Conservation (phyloP, 2,329 filamentous ascomycete genomes). For the Calonectria pseudoreteaudii region DNA sequence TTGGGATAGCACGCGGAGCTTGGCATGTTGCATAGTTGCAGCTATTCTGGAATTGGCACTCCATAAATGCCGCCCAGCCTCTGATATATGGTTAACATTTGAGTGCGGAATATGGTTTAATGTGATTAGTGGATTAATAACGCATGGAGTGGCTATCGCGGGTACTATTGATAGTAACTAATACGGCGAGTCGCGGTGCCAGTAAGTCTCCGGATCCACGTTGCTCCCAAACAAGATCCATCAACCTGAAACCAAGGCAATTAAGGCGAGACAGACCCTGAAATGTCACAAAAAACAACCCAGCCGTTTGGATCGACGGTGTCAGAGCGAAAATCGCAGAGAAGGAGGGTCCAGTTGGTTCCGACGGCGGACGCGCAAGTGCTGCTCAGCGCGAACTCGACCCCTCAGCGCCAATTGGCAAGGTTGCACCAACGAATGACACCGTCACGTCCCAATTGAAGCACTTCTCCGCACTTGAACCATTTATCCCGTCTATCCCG, state of each 20-base stretch:
- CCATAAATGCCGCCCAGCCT: not conserved
- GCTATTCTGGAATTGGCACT: not conserved
- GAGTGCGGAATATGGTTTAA: not conserved
- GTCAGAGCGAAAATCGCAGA: not conserved
- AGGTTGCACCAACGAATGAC: not conserved
- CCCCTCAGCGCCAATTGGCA: not conserved
- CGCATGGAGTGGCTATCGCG: constrained; percentile 2
- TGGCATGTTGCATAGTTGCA: not conserved
- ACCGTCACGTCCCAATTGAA: not conserved
- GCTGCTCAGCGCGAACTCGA: not conserved
- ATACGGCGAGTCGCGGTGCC: not conserved
- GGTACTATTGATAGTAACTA: not conserved
- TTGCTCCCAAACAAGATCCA: not conserved
- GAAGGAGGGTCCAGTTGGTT: not conserved
- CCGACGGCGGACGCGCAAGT: not conserved
- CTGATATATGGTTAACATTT: not conserved
- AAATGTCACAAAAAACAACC: not conserved
- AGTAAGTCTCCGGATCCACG: not conserved
- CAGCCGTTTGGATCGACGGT: not conserved
- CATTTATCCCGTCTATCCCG: constrained; percentile 6
- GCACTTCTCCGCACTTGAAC: not conserved
- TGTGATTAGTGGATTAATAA: constrained; percentile 2
- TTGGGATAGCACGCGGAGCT: not conserved
- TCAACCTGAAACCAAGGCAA: not conserved
- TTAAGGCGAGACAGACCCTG: not conserved